These are phyloP conservation scores for Sanghuangporus sanghuang DNA, from an alignment of 1,284 basidiomycete genomes.

Conservation along the genomic window DNA sequence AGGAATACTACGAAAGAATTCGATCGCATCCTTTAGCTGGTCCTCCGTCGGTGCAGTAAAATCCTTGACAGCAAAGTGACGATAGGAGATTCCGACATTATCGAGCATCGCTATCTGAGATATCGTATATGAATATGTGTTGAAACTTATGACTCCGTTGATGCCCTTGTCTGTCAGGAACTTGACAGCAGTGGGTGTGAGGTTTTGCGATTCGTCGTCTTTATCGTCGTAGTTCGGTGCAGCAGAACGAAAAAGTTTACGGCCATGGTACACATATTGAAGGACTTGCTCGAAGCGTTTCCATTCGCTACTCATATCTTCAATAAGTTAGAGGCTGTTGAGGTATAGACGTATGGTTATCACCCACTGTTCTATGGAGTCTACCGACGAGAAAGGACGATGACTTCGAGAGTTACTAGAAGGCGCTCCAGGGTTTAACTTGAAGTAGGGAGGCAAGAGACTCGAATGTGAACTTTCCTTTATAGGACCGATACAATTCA, in stretches of 20 bases:
- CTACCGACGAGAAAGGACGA: too few species aligned
- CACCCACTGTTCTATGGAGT: too few species aligned
- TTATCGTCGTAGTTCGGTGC: slow-evolving; percentile 17
- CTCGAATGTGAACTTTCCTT: too few species aligned
- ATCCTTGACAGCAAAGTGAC: slow-evolving; percentile 19
- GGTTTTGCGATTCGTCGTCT: slow-evolving; percentile 8
- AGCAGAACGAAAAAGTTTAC: slow-evolving; percentile 16
- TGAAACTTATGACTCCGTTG: slow-evolving; percentile 22
- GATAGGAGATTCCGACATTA: slow-evolving; percentile 14
- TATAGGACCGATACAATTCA: too few species aligned
- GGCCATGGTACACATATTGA: neutral
- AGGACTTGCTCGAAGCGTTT: neutral
- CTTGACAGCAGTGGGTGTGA: slow-evolving; percentile 13
- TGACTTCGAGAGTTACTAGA: too few species aligned
- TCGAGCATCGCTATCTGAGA: slow-evolving; percentile 9
- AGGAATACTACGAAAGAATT: slow-evolving; percentile 2
- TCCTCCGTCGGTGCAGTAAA: slow-evolving; percentile 15
- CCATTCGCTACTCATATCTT: neutral
- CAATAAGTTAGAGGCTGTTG: neutral
- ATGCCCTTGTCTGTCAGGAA: slow-evolving; percentile 14
- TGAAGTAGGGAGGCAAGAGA: too few species aligned
- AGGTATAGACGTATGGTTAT: too few species aligned
- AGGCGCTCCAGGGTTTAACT: too few species aligned
- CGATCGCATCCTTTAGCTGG: slow-evolving; percentile 14
- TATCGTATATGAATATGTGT: slow-evolving; percentile 15